Evolutionary conservation across 805 yeast genomes (phyloP).

Genomic region (Peterozyma xylosa): DNA sequence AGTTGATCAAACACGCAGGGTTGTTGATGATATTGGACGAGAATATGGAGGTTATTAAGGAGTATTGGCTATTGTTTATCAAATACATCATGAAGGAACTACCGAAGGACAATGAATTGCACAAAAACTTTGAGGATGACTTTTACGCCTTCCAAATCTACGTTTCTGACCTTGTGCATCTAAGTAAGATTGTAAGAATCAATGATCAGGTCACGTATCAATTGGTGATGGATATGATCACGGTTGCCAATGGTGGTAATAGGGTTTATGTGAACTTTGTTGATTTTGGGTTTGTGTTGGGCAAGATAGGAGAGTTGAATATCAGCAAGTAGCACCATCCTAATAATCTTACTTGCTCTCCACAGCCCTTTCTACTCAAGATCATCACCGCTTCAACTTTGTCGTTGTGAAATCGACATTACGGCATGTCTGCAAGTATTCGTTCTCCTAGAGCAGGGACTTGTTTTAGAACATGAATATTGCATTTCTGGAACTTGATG

Average conservation of each 20-base stretch:
- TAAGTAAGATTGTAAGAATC: not conserved
- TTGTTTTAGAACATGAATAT: no score
- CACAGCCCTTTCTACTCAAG: not conserved
- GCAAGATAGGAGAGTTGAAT: conserved; percentile 35
- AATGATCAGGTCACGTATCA: conserved; percentile 19
- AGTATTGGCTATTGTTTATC: conserved; percentile 2
- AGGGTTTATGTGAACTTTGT: conserved; percentile 27
- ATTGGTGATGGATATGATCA: conserved; percentile 37
- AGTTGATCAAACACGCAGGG: not conserved
- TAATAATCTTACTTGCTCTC: no score
- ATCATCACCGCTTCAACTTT: not conserved
- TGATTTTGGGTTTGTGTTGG: conserved; percentile 42
- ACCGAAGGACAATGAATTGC: not conserved
- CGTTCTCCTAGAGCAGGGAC: no score
- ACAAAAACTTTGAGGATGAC: not conserved
- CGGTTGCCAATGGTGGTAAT: conserved; percentile 31
- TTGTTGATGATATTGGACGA: not conserved
- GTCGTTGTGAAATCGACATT: no score
- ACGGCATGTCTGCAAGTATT: no score
- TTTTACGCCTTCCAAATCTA: not conserved
- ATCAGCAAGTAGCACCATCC: conserved; percentile 1
- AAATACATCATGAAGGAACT: not conserved
- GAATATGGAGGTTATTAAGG: not conserved
- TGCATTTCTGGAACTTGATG: no score
- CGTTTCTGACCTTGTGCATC: not conserved